Base-by-base conservation (phyloP, 805 yeast species). In the Kazachstania africana region DNA sequence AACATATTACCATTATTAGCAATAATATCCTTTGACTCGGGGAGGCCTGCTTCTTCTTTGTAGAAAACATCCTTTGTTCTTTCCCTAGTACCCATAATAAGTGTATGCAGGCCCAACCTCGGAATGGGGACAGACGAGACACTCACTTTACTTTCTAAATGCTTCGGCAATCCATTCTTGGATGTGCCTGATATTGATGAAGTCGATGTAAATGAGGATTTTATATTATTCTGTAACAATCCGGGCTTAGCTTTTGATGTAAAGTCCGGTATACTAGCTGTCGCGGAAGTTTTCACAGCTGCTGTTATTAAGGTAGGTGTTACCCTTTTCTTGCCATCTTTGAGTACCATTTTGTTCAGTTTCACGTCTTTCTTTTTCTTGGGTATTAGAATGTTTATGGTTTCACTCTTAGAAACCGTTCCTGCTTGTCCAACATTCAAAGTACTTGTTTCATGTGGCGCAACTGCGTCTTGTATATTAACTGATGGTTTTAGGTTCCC, bases 251-350 rank as follows among this genome's bases (percentile, higher is more conserved):
- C n/a, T n/a, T n/a, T n/a, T n/a, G n/a, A n/a, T n/a, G n/a, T n/a
- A n/a, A n/a, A n/a, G n/a, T n/a, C n/a, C n/a, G n/a, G n/a, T n/a
- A n/a, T n/a, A n/a, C n/a, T n/a, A 2, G 28, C 3, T 22, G 6
- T 22, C 3, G 24, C 16, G 9, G 27, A 12, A n/a, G 15, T 16
- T 6, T 15, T 14, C 3, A 14, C 27, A 10, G 26, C 10, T 5
- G 69, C 49, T 1, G 87, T 72, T 3, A 79, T 65, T 10, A 79
- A 53, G 15, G 75, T 62, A 4, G 91, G 93, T 1, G 81, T 70
- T 2, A 81, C 84, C 42, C 91, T 57, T 43, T 79, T 80, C 45
- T 72, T 74, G 4, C 91, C 91, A 24, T 78, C 76, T 43, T 81
- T 72, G 4, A 80, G 66, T 3, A 80, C 68, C 1, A 76, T 67